A percentile compares a stretch with the other conserved stretches of the same genome.
These are phyloP conservation scores for Huntiella bhutanensis DNA, from an alignment of 2,329 filamentous ascomycete genomes.

Conservation along the genomic window DNA sequence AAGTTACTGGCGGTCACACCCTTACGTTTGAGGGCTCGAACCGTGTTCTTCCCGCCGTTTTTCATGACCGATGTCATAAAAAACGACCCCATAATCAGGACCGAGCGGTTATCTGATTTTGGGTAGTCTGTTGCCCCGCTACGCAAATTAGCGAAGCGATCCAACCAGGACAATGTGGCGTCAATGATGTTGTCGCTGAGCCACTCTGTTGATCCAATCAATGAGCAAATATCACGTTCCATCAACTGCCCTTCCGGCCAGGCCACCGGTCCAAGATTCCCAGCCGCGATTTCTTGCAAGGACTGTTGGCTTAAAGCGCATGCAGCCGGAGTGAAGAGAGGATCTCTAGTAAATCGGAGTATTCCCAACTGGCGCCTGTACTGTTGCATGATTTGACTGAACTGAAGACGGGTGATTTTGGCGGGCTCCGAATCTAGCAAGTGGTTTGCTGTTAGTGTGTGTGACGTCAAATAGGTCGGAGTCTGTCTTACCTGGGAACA, in stretches of 20 bases:
- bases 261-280: background rate
- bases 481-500: too few species aligned
- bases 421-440: too few species aligned
- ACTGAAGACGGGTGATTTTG: too few species aligned
- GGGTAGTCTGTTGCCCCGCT: conserved; percentile 32
- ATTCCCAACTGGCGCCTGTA: too few species aligned
- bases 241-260: conserved; percentile 13
- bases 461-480: too few species aligned
- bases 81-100: conserved; percentile 44
- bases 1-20: conserved; percentile 42
- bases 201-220: conserved; percentile 42
- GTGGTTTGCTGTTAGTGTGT: too few species aligned
- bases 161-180: conserved; percentile 41
- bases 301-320: too few species aligned
- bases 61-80: conserved; percentile 39
- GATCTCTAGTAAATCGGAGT: too few species aligned
- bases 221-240: conserved; percentile 41
- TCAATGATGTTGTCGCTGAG: conserved; percentile 64
- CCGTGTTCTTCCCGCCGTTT: conserved; percentile 27
- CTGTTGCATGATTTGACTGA: too few species aligned
- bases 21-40: conserved; percentile 36
- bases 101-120: conserved; percentile 32
- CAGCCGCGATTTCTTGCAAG: background rate
- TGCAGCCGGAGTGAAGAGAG: too few species aligned
- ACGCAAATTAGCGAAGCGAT: conserved; percentile 36